Conservation (phyloP, 768 basidiomycete species). For the Floccularia luteovirens region DNA sequence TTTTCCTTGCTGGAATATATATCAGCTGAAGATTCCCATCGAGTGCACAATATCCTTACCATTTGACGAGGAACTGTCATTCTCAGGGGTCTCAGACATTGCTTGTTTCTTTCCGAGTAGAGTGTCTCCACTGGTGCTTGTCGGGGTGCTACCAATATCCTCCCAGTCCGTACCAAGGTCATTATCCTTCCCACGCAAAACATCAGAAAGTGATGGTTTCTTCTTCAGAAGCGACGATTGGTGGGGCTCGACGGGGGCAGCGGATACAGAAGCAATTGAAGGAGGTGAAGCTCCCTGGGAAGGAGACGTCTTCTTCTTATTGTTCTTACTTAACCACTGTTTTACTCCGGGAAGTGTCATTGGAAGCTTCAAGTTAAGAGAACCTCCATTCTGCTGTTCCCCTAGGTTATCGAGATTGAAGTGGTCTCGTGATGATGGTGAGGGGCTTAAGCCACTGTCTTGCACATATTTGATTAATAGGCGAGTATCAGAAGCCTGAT, state of each 20-base stretch:
- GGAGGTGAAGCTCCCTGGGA: constrained; percentile 22
- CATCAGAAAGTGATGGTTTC: constrained; percentile 63
- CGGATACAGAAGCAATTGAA: constrained; percentile 11
- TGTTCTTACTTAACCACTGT: constrained; percentile 67
- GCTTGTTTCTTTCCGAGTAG: constrained; percentile 13
- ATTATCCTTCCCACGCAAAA: constrained; percentile 52
- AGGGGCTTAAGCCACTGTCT: constrained; percentile 31
- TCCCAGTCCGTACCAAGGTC: constrained; percentile 61
- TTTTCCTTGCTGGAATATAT: constrained; percentile 31
- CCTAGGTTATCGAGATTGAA: constrained; percentile 31
- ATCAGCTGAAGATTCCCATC: constrained; percentile 28
- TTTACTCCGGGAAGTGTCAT: constrained; percentile 73
- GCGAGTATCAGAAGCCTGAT: constrained; percentile 64
- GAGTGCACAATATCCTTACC: constrained; percentile 6
- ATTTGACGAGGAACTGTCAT: constrained; percentile 8
- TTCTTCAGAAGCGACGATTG: constrained; percentile 34
- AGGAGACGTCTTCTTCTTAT: constrained; percentile 47
- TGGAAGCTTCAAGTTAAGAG: constrained; percentile 44
- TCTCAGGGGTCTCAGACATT: constrained; percentile 9
- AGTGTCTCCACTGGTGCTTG: constrained; percentile 32
- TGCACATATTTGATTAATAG: constrained; percentile 47
- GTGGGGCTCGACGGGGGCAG: constrained; percentile 20
- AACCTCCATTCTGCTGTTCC: constrained; percentile 26
- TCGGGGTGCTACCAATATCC: constrained; percentile 46
- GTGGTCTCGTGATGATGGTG: constrained; percentile 44